phyloP scores from a whole-genome alignment of 2,329 filamentous ascomycete species.

The Cladophialophora psammophila region DNA sequence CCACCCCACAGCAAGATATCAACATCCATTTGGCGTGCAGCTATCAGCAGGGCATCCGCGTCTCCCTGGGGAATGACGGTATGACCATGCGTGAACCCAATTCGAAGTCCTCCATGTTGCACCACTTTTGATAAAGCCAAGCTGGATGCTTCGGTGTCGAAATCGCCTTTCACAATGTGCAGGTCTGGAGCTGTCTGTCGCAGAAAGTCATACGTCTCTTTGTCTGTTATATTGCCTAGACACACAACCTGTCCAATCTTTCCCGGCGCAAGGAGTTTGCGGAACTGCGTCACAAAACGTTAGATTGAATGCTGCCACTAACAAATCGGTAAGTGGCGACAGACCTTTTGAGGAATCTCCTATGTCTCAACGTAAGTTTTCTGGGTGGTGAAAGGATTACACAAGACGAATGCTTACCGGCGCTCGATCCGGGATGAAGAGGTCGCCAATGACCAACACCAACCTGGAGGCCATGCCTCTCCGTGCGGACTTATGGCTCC shows the following conservation, averaged over 20 bases:
- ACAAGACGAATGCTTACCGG: constrained; percentile 61
- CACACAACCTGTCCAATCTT: constrained; percentile 85
- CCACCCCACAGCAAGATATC: constrained; percentile 74
- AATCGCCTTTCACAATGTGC: constrained; percentile 74
- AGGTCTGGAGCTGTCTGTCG: constrained; percentile 75
- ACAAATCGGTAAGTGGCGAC: constrained; percentile 20
- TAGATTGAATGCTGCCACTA: constrained; percentile 16
- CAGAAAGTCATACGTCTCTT: constrained; percentile 80
- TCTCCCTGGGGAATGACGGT: constrained; percentile 74
- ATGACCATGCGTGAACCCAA: constrained; percentile 75
- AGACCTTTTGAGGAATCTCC: constrained; percentile 87
- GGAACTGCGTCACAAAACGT: constrained; percentile 65
- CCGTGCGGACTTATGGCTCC: constrained; percentile 14
- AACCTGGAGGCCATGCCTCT: constrained; percentile 77
- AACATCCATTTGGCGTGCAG: constrained; percentile 74
- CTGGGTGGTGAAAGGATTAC: constrained; percentile 13
- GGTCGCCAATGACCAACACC: constrained; percentile 89
- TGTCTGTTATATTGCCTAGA: constrained; percentile 80
- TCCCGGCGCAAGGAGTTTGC: constrained; percentile 81
- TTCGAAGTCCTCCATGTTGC: constrained; percentile 71
- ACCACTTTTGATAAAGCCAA: constrained; percentile 72
- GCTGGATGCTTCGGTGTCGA: constrained; percentile 71
- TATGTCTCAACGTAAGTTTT: constrained; percentile 42
- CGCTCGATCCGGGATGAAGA: constrained; percentile 91
- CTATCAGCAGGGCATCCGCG: constrained; percentile 71